Conservation (phyloP, 495 filamentous ascomycete species). For the Letharia lupina region DNA sequence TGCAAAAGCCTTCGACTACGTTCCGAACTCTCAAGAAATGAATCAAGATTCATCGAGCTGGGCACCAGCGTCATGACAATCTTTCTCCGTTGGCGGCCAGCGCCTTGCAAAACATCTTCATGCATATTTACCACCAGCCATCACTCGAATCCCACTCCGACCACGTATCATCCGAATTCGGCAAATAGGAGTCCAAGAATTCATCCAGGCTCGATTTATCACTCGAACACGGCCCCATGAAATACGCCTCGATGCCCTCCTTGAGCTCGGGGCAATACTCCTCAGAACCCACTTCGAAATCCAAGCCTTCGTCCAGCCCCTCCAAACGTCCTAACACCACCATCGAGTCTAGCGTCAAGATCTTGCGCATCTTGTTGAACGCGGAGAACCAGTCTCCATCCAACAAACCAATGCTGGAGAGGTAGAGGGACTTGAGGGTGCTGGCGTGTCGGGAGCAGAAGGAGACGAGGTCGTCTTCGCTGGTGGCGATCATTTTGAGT, state of each 20-base stretch:
- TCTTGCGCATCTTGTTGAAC: background rate
- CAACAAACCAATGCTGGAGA: background rate
- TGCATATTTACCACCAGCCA: background rate
- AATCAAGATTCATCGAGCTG: background rate
- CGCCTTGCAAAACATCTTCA: background rate
- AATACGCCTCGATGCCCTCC: background rate
- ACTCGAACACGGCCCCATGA: slow-evolving; percentile 16
- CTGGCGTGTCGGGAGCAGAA: slow-evolving; percentile 8
- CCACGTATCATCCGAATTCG: background rate
- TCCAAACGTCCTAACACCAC: background rate
- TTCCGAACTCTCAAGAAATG: background rate
- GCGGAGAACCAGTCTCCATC: background rate
- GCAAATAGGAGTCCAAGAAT: background rate
- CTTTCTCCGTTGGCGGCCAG: background rate
- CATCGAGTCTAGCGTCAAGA: background rate
- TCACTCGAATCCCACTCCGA: background rate
- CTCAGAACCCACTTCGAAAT: background rate
- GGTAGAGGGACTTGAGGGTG: background rate
- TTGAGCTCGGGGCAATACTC: background rate
- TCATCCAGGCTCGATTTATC: background rate
- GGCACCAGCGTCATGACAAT: background rate
- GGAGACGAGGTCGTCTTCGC: background rate
- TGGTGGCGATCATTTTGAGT: background rate
- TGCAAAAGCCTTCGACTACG: no score
- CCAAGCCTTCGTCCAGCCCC: background rate